Base-by-base conservation (phyloP, 2,329 filamentous ascomycete species). In the Xylariaceae sp. region DNA sequence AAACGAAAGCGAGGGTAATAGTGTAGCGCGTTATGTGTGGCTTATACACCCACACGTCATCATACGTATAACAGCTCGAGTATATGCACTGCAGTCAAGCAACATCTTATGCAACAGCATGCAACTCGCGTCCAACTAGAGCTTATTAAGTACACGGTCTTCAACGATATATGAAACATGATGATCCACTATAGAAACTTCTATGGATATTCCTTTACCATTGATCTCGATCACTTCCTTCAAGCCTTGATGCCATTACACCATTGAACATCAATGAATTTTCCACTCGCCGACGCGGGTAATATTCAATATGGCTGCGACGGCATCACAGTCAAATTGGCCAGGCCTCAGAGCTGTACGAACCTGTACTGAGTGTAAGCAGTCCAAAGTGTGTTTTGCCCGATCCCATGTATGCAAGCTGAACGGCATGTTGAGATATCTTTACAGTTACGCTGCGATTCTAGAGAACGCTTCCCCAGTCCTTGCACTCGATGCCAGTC, bases 351-450 rank as follows among this genome's bases (percentile, higher is more conserved):
- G 68, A 16, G 62, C 65, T 4, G 67, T 70, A 44, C 66, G 68
- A 53, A 69, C 68, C 7, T 70, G 68, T 60, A 70, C 68, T n/a
- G 68, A 70, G 61, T 70, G 68, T 62, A 70, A 70, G 40, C 68
- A 70, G 51, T 68, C 67, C 29, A 70, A 70, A 58, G 68, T 69
- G 53, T 19, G 49, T 51, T 51, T 33, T 36, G 34, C 39, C 45
- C 37, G 24, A 45, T 46, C 39, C 36, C 29, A 61, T 12, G 41
- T 49, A 33, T 50, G 52, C 4, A 43, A 12, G 56, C 62, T 56
- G 23, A 29, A 49, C 39, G 11, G 23, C 23, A 37, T 46, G 46
- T 43, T 62, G 14, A 58, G 24, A 47, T 8, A 51, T 40, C 6
- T 23, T 26, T 11, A 40, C 56, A 72, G 70, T 61, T 72, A 39